Conservation (phyloP, 2,329 filamentous ascomycete genomes). For the Ceratocystis smalleyi region DNA sequence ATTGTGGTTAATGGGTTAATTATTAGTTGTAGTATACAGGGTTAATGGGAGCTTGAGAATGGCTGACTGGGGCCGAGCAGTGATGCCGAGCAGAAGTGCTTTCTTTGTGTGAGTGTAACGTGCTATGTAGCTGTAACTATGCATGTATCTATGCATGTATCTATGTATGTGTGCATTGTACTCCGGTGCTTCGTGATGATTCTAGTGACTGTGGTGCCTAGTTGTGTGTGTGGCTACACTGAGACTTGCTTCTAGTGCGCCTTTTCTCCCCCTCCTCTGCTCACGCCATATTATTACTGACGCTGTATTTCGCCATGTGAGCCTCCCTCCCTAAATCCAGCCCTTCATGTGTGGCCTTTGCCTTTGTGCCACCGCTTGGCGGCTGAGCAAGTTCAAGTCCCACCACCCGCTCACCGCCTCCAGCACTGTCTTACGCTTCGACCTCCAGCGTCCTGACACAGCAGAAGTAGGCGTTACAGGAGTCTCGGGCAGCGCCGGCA, state of each 20-base stretch:
- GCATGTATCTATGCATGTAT: too few relatives aligned
- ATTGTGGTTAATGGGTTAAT: not conserved
- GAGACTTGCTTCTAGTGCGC: not conserved
- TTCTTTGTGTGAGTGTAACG: too few relatives aligned
- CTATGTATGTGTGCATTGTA: not conserved
- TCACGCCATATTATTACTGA: not conserved
- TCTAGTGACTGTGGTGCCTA: not conserved
- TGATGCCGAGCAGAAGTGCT: too few relatives aligned
- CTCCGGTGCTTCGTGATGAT: not conserved
- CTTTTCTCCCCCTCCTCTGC: not conserved
- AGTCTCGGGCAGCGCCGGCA: constrained; percentile 15
- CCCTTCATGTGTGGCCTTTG: constrained; percentile 15
- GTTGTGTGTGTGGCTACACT: not conserved
- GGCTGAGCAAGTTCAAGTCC: constrained; percentile 35
- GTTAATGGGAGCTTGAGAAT: not conserved
- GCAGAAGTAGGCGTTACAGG: constrained; percentile 18
- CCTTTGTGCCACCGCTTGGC: constrained; percentile 7
- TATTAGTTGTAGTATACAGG: not conserved
- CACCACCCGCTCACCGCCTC: constrained; percentile 39
- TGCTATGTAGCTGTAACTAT: not conserved
- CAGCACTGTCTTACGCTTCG: constrained; percentile 33
- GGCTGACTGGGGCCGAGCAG: not conserved
- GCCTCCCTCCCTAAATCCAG: constrained; percentile 10
- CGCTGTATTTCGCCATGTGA: not conserved
- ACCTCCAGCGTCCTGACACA: constrained; percentile 18